These are phyloP conservation scores for Aureobasidium sp. DNA, from an alignment of 2,329 filamentous ascomycete genomes.

Conservation along the genomic window DNA sequence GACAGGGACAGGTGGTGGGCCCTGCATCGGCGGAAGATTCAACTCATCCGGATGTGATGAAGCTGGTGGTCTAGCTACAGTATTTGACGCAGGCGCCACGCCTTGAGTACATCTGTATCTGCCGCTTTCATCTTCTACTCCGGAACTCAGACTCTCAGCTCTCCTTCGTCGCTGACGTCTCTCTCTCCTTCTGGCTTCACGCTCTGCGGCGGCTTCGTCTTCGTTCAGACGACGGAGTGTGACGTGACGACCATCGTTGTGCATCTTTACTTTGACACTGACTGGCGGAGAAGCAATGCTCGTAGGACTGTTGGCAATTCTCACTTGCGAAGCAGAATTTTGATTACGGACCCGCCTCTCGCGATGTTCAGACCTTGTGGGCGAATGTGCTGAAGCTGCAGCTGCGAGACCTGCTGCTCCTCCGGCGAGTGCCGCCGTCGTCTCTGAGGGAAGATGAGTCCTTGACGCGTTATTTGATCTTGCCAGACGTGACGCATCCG, in stretches of 20 bases:
- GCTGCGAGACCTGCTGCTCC: constrained; percentile 22
- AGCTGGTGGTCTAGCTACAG: constrained; percentile 20
- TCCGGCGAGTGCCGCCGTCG: constrained; percentile 20
- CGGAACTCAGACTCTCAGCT: constrained; percentile 30
- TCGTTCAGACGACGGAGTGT: constrained; percentile 55
- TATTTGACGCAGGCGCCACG: constrained; percentile 18
- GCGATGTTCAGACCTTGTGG: constrained; percentile 24
- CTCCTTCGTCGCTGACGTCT: constrained; percentile 29
- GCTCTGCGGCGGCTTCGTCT: constrained; percentile 55
- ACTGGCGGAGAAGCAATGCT: constrained; percentile 48
- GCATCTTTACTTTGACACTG: constrained; percentile 59
- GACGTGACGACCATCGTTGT: constrained; percentile 56
- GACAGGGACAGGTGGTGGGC: constrained; percentile 18
- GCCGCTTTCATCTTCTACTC: constrained; percentile 34
- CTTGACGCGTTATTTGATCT: constrained; percentile 13
- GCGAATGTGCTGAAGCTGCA: neutral
- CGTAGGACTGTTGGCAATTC: neutral
- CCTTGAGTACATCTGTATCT: constrained; percentile 21
- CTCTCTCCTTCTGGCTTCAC: constrained; percentile 47
- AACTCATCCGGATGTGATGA: constrained; percentile 17
- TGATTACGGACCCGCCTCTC: neutral
- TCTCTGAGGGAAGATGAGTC: constrained; percentile 10
- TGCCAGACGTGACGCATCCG: constrained; percentile 16
- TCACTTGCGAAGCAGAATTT: constrained; percentile 27
- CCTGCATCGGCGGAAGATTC: constrained; percentile 19